Evolutionary conservation across 768 basidiomycete genomes (phyloP), one percentile per base, ranked within the genome.

Genomic region (Neoboletus magnificus): DNA sequence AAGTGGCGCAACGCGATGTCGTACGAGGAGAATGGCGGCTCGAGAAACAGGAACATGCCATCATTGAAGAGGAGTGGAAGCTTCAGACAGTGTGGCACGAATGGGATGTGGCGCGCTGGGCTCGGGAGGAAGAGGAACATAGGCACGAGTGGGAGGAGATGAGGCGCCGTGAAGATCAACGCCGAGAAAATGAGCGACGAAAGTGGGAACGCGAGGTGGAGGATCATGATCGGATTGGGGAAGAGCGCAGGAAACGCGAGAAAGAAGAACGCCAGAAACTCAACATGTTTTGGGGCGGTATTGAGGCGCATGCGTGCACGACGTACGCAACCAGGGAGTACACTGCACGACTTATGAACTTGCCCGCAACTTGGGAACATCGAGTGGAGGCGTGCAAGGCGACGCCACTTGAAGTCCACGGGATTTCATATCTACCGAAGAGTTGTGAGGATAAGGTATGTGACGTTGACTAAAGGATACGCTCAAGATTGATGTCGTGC

Each of bases 251-350:
- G 27, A 27, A 27, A 27, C 52, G 44, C 29, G 68, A 71, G 43
- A 63, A 64, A 27, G 56, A 66, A 12, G 69, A 73, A 25, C 66
- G 70, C 11, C 52, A 59, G 32, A 66, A 57, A n/a, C 56, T 69
- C 12, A 54, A 62, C 37, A 63, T 74, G 58, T 66, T 54, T 45
- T 69, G 64, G 69, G 54, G 46, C 2, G 8, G 12, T 5, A 35
- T 62, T 0, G 52, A 68, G 29, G 48, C 59, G 4, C 62, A 59
- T 42, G 47, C 16, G 12, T 73, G 73, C 51, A 62, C 55, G 29
- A 63, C 64, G 0, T 71, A 67, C 16, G 66, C 52, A 0, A 65
- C 66, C 16, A 61, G 65, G 23, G 66, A 66, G 32, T 73, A 73
- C 18, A 64, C 60, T 4, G 73, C 71, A 3, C 54, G 50, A 0